A percentile compares a stretch with the other conserved stretches of the same genome.
Conservation (phyloP, 306 rosid species). For the Fragaria vesca region DNA sequence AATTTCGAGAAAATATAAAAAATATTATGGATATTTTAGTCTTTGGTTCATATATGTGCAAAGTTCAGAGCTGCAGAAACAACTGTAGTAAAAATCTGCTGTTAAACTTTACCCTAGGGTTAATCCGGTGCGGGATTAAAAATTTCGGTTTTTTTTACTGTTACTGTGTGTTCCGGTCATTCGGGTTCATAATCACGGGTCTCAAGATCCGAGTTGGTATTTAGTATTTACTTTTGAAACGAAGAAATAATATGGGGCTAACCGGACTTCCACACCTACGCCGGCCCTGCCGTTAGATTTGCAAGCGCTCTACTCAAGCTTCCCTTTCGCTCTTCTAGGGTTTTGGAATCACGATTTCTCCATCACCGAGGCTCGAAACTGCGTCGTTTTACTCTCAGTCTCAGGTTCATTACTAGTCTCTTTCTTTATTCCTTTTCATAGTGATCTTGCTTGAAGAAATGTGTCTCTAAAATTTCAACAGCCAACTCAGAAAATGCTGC, state of each 20-base stretch:
- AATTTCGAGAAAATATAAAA: no score
- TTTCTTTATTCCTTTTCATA: background rate
- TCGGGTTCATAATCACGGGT: background rate
- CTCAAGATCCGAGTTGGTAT: background rate
- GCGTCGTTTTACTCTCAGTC: constrained; percentile 5
- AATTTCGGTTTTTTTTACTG: no score
- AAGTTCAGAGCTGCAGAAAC: no score
- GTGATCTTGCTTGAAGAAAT: constrained; percentile 8
- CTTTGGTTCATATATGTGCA: no score
- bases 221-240: background rate
- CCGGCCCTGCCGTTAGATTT: background rate
- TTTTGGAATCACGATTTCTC: background rate
- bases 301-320: background rate
- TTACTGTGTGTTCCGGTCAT: no score
- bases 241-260: background rate
- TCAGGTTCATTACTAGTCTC: background rate
- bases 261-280: constrained; percentile 14
- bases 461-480: background rate
- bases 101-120: no score
- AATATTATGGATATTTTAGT: no score
- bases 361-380: background rate
- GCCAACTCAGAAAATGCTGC: constrained; percentile 49
- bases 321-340: background rate
- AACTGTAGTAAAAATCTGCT: background rate
- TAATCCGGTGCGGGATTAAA: no score